Base-by-base conservation (phyloP, 805 yeast species). In the Nematodospora valgi region DNA sequence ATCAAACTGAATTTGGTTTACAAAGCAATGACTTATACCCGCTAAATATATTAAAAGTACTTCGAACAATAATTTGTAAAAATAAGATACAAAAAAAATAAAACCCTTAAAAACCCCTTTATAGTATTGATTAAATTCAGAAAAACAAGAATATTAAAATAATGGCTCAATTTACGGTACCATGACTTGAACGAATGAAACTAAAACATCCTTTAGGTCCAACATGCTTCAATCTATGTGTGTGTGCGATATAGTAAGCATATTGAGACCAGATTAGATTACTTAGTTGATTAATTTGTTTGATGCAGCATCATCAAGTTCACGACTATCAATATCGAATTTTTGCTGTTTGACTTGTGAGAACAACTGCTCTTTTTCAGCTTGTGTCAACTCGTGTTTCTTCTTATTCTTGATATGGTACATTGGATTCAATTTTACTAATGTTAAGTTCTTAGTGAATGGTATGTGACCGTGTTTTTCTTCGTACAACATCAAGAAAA, bases 401-500 rank as follows among this genome's bases (percentile, higher is more conserved):
- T 57, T 57, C 56, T 59, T 58, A 21, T 51, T 51, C 51, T 57
- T 59, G 37, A 60, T 46, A 24, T 56, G 53, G 47, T 58, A 56
- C 59, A 57, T 52, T 37, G 66, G 66, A 47, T 58, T 60, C 47
- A 60, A 51, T 36, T 55, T 36, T n/a, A 32, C 40, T 41, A 57
- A 41, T 12, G 54, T 58, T 30, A 59, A 40, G 34, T 43, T 58
- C 59, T 73, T 74, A 52, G 58, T 43, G 65, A 80, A 77, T 58
- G 95, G 86, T 59, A 82, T 66, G 56, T 81, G 86, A 16, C 94
- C 95, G 23, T 62, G 62, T 59, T 69, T 83, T 73, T 88, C 97
- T 67, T 85, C 89, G 60, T 51, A 86, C 43, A 79, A 62, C 86
- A 88, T 76, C 44, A 80, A 58, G 11, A 55, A 34, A 32, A 88